Base-by-base conservation (phyloP, 257 asterid species). In the Agastache rugosa region DNA sequence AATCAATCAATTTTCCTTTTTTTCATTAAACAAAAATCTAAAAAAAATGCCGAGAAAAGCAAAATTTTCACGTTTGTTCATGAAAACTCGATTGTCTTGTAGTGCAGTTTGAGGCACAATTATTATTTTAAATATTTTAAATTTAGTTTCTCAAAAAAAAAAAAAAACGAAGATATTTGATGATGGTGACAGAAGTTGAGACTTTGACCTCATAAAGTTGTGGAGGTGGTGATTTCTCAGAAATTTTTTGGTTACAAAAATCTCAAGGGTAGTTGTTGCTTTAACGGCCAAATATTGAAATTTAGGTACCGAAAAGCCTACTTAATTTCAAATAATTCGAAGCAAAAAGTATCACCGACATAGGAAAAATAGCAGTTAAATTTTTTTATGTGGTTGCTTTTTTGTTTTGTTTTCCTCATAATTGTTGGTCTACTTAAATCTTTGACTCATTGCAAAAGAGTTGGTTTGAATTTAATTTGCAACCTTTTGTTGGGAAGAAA, bases 211-310 rank as follows among this genome's bases (percentile, higher is more conserved):
- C 34, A 17, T 37, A 39, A 59, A 27, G 41, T 67, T 48, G 56
- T 78, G 82, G 69, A 68, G 68, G 79, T 50, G 72, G 60, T 60
- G 71, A 67, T 48, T 67, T 55, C 70, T 45, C 27, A 31, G 27
- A 67, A 19, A 0, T 0, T n/a, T 47, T 11, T 56, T 63, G 74
- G 23, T 17, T 25, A 62, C 78, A 39, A 61, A 44, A 60, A 68
- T 50, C 65, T 48, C 75, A 65, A 66, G 19, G 78, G 42, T 62
- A 4, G 81, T 51, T 69, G 72, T 17, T 44, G 23, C 62, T 60
- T 60, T 39, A 78, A 74, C 77, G 83, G 74, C 74, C 77, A 69
- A 69, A 25, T 67, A 47, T 70, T 64, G 58, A 73, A 65, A 39
- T 53, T 55, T 17, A 5, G 66, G 62, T 17, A 17, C 59, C 59